phyloP scores from a whole-genome alignment of 371 early-diverging fungal genomes.

The Syncephalastrum sp. region DNA sequence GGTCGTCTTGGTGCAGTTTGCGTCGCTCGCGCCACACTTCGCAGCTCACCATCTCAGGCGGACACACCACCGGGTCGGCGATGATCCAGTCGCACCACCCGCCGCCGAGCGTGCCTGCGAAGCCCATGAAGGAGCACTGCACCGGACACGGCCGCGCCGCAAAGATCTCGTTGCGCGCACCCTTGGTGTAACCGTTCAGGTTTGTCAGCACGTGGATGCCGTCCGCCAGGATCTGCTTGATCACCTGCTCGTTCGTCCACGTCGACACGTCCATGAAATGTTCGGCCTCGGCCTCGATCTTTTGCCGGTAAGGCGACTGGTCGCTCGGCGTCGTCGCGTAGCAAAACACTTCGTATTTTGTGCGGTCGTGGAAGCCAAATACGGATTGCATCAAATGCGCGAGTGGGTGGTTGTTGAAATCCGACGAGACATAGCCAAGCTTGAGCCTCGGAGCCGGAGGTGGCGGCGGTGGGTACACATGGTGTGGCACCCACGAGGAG shows the following conservation, averaged over 20 bases:
- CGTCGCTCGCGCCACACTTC: constrained; percentile 61
- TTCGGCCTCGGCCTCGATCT: constrained; percentile 80
- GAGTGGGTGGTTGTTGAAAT: constrained; percentile 91
- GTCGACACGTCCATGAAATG: constrained; percentile 75
- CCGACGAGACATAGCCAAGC: constrained; percentile 89
- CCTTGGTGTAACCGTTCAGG: constrained; percentile 93
- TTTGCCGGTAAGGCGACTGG: constrained; percentile 75
- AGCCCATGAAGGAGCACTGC: constrained; percentile 91
- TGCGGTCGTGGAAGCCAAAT: constrained; percentile 85
- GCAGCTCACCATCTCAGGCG: constrained; percentile 77
- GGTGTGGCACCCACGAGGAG: constrained; percentile 66
- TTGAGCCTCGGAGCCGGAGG: constrained; percentile 63
- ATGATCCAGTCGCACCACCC: constrained; percentile 93
- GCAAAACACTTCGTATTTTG: constrained; percentile 69
- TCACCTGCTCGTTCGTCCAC: constrained; percentile 78
- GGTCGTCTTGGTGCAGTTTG: constrained; percentile 3
- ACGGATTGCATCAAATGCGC: constrained; percentile 93
- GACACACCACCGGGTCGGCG: constrained; percentile 86
- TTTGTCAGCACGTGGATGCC: constrained; percentile 88
- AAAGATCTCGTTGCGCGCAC: constrained; percentile 92
- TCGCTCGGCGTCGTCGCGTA: constrained; percentile 86
- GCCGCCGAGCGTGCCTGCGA: constrained; percentile 88
- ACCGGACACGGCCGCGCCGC: constrained; percentile 89
- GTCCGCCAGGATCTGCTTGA: constrained; percentile 71
- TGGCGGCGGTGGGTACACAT: constrained; percentile 80